Evolutionary conservation across 371 early-diverging fungal genomes (phyloP), one percentile per base, ranked within the genome.

Genomic region (Blakeslea trispora): DNA sequence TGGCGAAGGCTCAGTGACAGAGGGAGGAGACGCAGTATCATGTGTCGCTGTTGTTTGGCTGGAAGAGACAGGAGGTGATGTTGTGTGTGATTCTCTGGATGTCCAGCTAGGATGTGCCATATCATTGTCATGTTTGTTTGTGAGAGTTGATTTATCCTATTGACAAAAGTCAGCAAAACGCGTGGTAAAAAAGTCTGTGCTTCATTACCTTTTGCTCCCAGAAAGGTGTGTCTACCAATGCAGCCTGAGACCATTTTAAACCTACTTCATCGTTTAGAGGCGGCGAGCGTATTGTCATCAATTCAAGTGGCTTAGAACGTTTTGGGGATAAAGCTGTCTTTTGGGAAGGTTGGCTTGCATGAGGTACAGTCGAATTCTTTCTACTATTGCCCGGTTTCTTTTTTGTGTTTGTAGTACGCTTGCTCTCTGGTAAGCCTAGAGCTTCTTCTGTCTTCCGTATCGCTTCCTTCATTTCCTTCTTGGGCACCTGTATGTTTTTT

Each of bases 221-320:
- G 22, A 68, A 68, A 5, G 64, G 68, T 0, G 50, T 53, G 18
- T 59, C 53, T 11, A 61, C 64, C 8, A 68, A 32, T 14, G 19
- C 22, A 5, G 59, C 14, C 5, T 53, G 45, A n/a, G 28, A 43
- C 59, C 59, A 59, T 6, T 44, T 45, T 1, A 48, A 47, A 2
- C 23, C 23, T n/a, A 28, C 23, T 31, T 35, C 14, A 31, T 11
- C 13, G 11, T 32, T n/a, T 14, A 32, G 22, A 0, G 31, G 32
- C 21, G 56, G 49, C 15, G 31, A n/a, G 22, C 56, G 46, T 11
- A 28, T 52, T 15, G 40, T 48, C 0, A 35, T 32, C 15, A 18
- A 42, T 0, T 23, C 42, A 15, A 37, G 22, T 5, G 37, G 22
- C 39, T 37, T 15, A 10, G 47, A 13, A 7, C 14, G 37, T 37